Evolutionary conservation across 495 filamentous ascomycete species (phyloP), one percentile per base, ranked within the genome.

Genomic region (Penicillium bialowiezense): DNA sequence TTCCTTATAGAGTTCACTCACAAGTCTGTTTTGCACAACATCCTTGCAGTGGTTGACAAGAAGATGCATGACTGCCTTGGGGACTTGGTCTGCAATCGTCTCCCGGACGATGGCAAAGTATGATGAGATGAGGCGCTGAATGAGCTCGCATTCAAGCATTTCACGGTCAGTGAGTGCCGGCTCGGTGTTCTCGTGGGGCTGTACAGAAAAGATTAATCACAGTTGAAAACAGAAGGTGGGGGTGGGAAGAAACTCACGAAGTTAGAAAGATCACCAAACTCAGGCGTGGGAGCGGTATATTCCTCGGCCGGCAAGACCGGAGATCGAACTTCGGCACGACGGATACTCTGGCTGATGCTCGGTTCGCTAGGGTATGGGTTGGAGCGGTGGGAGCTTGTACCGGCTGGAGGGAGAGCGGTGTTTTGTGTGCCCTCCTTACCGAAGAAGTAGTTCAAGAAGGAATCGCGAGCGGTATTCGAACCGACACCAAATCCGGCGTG

Each of bases 101-200:
- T 98, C 93, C 44, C 93, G 88, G 9, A 98, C 93, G 55, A 98
- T 98, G 60, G 95, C 91, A 77, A 98, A 98, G 68, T 98, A 98
- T 1, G 90, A 96, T 43, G 87, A 91, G 58, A 98, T 98, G 28
- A 98, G 78, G 26, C 91, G 88, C 26, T 92, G 89, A 62, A 98
- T 98, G 19, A 98, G 81, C 69, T 98, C 93, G 7, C 93, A 96
- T 69, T 98, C 93, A 75, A 98, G 86, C 21, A 92, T 83, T 73
- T 98, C 93, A 39, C 95, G 86, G 41, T 98, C 93, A 2, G 90
- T 97, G 51, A 98, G 81, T 50, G 88, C 89, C 10, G 90, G 89
- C 62, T 95, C 88, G 39, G 67, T 52, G 32, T 66, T 68, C 55
- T 77, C 70, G 58, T 70, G 53, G 29, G 65, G 62, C 60, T 77